Conservation (phyloP, 2,329 filamentous ascomycete species). For the Colletotrichum echinochloae region DNA sequence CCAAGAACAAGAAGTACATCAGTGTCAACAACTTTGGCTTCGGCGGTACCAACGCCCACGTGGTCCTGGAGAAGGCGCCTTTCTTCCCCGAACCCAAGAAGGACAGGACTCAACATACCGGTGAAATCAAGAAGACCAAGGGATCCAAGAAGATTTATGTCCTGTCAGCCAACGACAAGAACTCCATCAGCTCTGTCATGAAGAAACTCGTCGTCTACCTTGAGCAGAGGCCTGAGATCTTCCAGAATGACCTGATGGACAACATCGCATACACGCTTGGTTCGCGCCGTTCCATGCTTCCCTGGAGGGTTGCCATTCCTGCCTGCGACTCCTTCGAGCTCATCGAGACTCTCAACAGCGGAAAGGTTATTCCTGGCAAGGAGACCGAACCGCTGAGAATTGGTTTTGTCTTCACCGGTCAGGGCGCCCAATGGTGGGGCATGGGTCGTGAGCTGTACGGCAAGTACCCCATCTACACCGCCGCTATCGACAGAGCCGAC, state of each 20-base stretch:
- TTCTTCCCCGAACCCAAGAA: slow-evolving; percentile 42
- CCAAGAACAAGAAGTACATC: slow-evolving; percentile 60
- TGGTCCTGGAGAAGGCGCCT: slow-evolving; percentile 54
- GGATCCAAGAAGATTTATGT: slow-evolving; percentile 54
- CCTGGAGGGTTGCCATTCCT: slow-evolving; percentile 42
- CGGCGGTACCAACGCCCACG: slow-evolving; percentile 60
- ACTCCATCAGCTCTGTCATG: slow-evolving; percentile 48
- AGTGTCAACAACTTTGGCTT: slow-evolving; percentile 63
- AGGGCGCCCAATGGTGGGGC: slow-evolving; percentile 46
- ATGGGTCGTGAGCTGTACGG: slow-evolving; percentile 45
- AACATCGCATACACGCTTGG: slow-evolving; percentile 42
- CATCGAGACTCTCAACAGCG: slow-evolving; percentile 50
- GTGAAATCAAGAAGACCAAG: slow-evolving; percentile 25
- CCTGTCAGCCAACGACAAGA: slow-evolving; percentile 54
- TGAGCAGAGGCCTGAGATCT: slow-evolving; percentile 57
- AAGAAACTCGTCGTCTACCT: slow-evolving; percentile 53
- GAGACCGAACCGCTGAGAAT: slow-evolving; percentile 48
- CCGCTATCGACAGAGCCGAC: slow-evolving; percentile 49
- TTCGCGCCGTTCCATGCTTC: slow-evolving; percentile 33
- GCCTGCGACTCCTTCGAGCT: slow-evolving; percentile 46
- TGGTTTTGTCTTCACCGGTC: slow-evolving; percentile 47
- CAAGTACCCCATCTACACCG: slow-evolving; percentile 51
- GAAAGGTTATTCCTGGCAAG: slow-evolving; percentile 51
- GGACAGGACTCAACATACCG: slow-evolving; percentile 41
- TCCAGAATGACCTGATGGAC: slow-evolving; percentile 55